These are phyloP conservation scores for Crucihimalaya himalaica DNA, from an alignment of 345 rosid genomes.

Conservation along the genomic window DNA sequence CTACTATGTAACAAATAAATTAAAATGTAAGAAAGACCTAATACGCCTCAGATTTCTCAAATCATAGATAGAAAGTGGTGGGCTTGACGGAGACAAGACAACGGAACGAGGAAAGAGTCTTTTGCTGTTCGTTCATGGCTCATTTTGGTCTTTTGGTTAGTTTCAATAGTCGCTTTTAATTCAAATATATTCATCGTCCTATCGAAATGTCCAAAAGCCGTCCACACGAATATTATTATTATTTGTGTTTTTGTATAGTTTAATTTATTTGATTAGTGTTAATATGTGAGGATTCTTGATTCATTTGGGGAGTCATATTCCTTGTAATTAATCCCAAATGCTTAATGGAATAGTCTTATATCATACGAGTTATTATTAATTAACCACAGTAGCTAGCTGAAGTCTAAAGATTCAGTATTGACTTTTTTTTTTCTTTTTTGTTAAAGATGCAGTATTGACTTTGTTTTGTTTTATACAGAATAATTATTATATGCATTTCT, in stretches of 20 bases:
- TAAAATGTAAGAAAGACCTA: background rate
- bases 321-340: constrained; percentile 2
- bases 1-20: background rate
- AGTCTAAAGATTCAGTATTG: background rate
- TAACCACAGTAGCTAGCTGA: constrained; percentile 13
- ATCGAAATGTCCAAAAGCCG: constrained; percentile 29
- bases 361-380: background rate
- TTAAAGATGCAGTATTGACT: background rate
- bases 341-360: constrained; percentile 12
- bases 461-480: background rate
- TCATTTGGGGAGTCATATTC: constrained; percentile 32
- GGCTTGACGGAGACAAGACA: constrained; percentile 37
- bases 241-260: background rate
- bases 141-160: constrained; percentile 33
- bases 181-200: constrained; percentile 4
- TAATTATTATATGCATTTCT: background rate
- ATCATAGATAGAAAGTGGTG: constrained; percentile 24
- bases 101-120: constrained; percentile 13
- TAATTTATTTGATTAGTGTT: background rate
- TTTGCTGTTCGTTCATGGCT: constrained; percentile 11
- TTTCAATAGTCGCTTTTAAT: constrained; percentile 15
- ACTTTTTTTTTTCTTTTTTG: no score
- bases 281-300: constrained; percentile 16
- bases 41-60: constrained; percentile 12
- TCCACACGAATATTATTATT: background rate